Conservation (phyloP, 805 yeast species). For the Lipomyces yamanashiensis region DNA sequence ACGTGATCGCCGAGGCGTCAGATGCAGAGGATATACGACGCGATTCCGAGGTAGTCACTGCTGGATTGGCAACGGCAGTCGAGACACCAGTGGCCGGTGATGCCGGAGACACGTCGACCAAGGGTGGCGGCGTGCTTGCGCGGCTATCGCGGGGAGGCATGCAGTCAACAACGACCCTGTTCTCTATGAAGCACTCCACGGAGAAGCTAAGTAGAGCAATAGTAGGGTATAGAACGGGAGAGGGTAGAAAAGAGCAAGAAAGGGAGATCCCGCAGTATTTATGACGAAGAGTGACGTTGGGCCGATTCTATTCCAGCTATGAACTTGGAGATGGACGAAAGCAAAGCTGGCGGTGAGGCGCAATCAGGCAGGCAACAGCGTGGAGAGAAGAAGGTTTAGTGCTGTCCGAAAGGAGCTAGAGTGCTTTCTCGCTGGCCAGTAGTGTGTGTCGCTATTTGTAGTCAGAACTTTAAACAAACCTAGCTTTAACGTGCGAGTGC, state of each 20-base stretch:
- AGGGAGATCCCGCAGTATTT: no score
- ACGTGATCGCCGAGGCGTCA: conserved; percentile 34
- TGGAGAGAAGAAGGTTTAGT: background rate
- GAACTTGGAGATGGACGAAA: conserved; percentile 5
- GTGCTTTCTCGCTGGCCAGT: background rate
- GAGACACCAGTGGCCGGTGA: conserved; percentile 10
- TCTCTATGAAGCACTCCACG: conserved; percentile 4
- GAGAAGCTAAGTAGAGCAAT: background rate
- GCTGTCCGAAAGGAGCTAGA: background rate
- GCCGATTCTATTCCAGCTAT: background rate
- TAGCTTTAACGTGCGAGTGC: background rate
- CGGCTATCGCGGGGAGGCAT: conserved; percentile 21
- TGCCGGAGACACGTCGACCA: conserved; percentile 19
- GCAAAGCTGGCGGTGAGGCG: conserved; percentile 18
- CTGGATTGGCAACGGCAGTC: conserved; percentile 9
- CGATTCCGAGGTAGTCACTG: background rate
- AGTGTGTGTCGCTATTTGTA: background rate
- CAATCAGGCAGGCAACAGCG: background rate
- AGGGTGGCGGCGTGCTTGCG: conserved; percentile 20
- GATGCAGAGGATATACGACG: conserved; percentile 33
- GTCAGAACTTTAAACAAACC: background rate
- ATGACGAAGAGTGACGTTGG: background rate
- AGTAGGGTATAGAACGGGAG: background rate
- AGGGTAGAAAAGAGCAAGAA: background rate
- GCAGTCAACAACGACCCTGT: background rate